These are phyloP conservation scores for Saccharomyces mikatae DNA, from an alignment of 805 yeast genomes.

Conservation along the genomic window DNA sequence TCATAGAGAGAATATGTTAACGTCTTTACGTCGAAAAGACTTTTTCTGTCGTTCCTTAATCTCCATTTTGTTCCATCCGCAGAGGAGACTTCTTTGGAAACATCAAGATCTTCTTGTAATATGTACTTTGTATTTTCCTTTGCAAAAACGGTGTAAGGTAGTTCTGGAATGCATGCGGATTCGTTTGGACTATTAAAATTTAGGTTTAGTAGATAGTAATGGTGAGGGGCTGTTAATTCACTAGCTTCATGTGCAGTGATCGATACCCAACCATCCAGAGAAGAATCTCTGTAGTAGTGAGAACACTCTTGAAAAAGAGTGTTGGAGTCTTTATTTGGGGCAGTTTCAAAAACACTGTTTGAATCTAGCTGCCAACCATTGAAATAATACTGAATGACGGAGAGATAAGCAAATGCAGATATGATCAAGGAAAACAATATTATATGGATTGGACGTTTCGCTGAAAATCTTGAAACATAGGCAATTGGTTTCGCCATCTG, in stretches of 20 bases:
- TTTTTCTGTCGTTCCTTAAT: slow-evolving; percentile 45
- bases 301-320: slow-evolving; percentile 21
- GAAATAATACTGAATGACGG: slow-evolving; percentile 61
- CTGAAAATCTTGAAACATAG: slow-evolving; percentile 45
- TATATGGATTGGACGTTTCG: slow-evolving; percentile 80
- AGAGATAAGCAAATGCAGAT: slow-evolving; percentile 73
- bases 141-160: slow-evolving; percentile 28
- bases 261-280: slow-evolving; percentile 14
- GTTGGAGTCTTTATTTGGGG: slow-evolving; percentile 12
- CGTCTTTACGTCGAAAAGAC: slow-evolving; percentile 49
- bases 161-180: slow-evolving; percentile 9
- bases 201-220: slow-evolving; percentile 26
- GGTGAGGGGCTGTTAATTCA: slow-evolving; percentile 13
- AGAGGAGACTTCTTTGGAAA: slow-evolving; percentile 17
- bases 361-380: slow-evolving; percentile 33
- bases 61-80: slow-evolving; percentile 51
- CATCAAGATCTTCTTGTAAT: slow-evolving; percentile 17
- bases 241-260: slow-evolving; percentile 16
- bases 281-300: slow-evolving; percentile 19
- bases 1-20: slow-evolving; percentile 36
- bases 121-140: slow-evolving; percentile 17
- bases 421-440: slow-evolving; percentile 62
- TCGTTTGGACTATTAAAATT: slow-evolving; percentile 19
- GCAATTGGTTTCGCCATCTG: slow-evolving; percentile 37
- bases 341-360: slow-evolving; percentile 9